These are phyloP conservation scores for Phytopythium sindhum DNA, from an alignment of 352 stramenopile genomes.

Conservation along the genomic window DNA sequence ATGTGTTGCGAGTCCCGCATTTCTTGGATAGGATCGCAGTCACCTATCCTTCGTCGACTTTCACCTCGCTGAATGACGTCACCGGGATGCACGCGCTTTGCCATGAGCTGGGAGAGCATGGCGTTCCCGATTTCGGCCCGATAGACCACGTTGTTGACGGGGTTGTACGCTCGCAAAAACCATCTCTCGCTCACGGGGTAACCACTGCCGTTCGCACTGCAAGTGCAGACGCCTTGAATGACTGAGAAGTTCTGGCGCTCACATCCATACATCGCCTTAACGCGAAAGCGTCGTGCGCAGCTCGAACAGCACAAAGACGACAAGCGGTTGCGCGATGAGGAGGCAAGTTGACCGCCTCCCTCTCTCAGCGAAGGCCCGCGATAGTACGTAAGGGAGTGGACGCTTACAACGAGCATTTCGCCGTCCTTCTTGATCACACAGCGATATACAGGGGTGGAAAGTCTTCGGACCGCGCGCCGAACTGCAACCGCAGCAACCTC, in stretches of 20 bases:
- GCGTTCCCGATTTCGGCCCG: constrained; percentile 40
- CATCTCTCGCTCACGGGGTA: constrained; percentile 21
- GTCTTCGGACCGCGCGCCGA: constrained; percentile 21
- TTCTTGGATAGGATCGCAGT: constrained; percentile 14
- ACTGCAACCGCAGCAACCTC: constrained; percentile 18
- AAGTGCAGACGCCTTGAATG: constrained; percentile 39
- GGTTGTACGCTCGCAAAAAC: constrained; percentile 70
- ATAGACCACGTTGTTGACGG: constrained; percentile 48
- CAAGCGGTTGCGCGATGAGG: constrained; percentile 1
- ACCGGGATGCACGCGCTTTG: neutral
- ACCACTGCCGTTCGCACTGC: constrained; percentile 27
- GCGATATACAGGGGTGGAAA: constrained; percentile 41
- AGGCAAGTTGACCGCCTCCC: neutral
- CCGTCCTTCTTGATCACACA: constrained; percentile 47
- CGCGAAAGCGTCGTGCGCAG: constrained; percentile 48
- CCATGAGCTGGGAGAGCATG: constrained; percentile 41
- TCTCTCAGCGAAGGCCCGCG: neutral
- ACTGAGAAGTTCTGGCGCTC: constrained; percentile 26
- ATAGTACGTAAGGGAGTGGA: constrained; percentile 37
- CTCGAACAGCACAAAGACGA: constrained; percentile 34
- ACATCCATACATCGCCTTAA: constrained; percentile 27
- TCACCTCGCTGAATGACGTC: neutral
- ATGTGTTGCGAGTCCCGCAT: constrained; percentile 16
- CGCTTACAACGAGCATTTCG: constrained; percentile 53
- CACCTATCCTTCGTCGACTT: neutral